These are phyloP conservation scores for Spathaspora hagerdaliae DNA, from an alignment of 805 yeast genomes.

Conservation along the genomic window DNA sequence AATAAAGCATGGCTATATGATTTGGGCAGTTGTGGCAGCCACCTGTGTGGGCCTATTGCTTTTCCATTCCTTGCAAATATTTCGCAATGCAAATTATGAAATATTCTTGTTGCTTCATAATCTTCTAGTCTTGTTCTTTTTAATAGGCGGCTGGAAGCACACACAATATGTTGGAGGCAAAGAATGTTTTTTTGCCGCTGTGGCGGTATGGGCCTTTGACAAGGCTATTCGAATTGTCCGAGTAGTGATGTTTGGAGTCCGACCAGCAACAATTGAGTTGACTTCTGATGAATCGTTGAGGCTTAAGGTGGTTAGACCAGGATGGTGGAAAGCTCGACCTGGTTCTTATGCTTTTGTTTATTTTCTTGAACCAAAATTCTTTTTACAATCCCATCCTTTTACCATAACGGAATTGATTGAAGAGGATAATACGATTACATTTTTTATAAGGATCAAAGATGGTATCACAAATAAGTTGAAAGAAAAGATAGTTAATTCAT, in stretches of 20 bases:
- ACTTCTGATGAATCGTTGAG: slow-evolving; percentile 37
- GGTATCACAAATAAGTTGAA: slow-evolving; percentile 46
- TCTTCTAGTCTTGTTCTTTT: slow-evolving; percentile 36
- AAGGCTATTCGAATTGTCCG: slow-evolving; percentile 28
- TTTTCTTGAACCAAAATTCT: slow-evolving; percentile 34
- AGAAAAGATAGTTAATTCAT: slow-evolving; percentile 19
- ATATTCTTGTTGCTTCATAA: slow-evolving; percentile 30
- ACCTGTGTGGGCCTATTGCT: slow-evolving; percentile 37
- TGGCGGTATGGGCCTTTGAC: slow-evolving; percentile 37
- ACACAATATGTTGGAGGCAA: slow-evolving; percentile 20
- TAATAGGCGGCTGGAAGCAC: slow-evolving; percentile 58
- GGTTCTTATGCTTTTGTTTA: slow-evolving; percentile 36
- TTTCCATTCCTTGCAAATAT: slow-evolving; percentile 45
- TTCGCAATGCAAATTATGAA: slow-evolving; percentile 59
- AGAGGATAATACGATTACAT: slow-evolving; percentile 35
- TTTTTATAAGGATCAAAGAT: slow-evolving; percentile 47
- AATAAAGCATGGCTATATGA: slow-evolving; percentile 14
- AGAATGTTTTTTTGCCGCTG: slow-evolving; percentile 23
- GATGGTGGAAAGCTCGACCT: slow-evolving; percentile 39
- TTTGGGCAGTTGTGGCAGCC: slow-evolving; percentile 26
- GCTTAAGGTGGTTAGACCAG: slow-evolving; percentile 46
- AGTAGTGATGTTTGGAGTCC: slow-evolving; percentile 28
- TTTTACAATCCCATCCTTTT: slow-evolving; percentile 47
- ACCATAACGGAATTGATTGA: slow-evolving; percentile 24
- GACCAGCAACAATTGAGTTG: slow-evolving; percentile 31